These are phyloP conservation scores for Xylariomycetidae sp. DNA, from an alignment of 2,329 filamentous ascomycete species.

Conservation along the genomic window DNA sequence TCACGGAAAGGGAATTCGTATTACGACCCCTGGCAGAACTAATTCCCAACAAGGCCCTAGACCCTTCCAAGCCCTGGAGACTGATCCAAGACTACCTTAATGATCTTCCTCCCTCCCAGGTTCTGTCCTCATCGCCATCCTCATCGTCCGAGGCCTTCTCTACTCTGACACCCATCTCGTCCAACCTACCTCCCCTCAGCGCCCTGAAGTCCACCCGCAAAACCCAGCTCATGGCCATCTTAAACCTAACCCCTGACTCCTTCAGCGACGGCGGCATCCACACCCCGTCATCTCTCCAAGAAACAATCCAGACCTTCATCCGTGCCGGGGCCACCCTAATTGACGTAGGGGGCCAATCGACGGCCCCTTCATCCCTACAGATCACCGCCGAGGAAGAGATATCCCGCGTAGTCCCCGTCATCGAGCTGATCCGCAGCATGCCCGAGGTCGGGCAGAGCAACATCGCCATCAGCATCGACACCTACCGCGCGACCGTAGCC, in stretches of 20 bases:
- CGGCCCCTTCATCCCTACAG: slow-evolving; percentile 68
- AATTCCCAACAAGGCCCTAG: slow-evolving; percentile 49
- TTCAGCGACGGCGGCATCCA: slow-evolving; percentile 87
- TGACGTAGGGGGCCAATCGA: slow-evolving; percentile 91
- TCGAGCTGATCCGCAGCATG: slow-evolving; percentile 65
- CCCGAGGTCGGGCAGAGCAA: slow-evolving; percentile 56
- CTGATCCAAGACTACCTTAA: slow-evolving; percentile 58
- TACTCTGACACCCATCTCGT: slow-evolving; percentile 52
- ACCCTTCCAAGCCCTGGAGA: slow-evolving; percentile 54
- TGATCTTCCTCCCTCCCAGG: slow-evolving; percentile 48
- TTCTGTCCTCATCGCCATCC: no score
- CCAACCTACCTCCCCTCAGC: slow-evolving; percentile 48
- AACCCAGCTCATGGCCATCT: slow-evolving; percentile 86
- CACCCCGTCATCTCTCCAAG: slow-evolving; percentile 46
- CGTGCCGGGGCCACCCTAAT: slow-evolving; percentile 73
- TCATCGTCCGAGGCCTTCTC: slow-evolving; percentile 48
- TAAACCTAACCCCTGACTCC: slow-evolving; percentile 93
- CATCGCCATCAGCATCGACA: slow-evolving; percentile 83
- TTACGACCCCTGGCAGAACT: slow-evolving; percentile 79
- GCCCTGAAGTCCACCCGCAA: slow-evolving; percentile 52
- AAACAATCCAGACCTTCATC: slow-evolving; percentile 60
- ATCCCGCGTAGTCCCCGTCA: slow-evolving; percentile 71
- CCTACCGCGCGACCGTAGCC: slow-evolving; percentile 82
- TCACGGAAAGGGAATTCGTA: slow-evolving; percentile 91
- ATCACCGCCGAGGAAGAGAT: slow-evolving; percentile 71